Evolutionary conservation across 192 early-diverging fungal species (phyloP), one percentile per base, ranked within the genome.

Genomic region (Backusella westeae): DNA sequence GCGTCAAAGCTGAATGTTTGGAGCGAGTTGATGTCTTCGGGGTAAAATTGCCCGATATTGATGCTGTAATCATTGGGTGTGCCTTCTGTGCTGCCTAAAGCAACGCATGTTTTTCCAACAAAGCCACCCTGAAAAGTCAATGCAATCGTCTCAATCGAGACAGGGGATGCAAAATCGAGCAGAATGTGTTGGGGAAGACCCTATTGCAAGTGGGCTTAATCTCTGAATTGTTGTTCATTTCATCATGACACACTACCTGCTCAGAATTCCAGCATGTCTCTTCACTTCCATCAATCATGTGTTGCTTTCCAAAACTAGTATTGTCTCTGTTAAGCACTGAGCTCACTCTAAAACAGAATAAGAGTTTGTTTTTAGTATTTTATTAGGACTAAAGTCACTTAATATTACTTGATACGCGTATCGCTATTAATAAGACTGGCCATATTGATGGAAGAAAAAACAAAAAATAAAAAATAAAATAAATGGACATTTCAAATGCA

Each of bases 181-280:
- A 89, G 70, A 34, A 96, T 90, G 74, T 86, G 87, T 85, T 96
- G 95, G 3, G 94, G 91, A 17, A 87, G 76, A 35, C 93, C 93
- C 85, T 93, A n/a, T 49, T 21, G 8, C 8, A 26, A 63, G 3
- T 14, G 9, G 3, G 23, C 14, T 35, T 36, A 46, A 34, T n/a
- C 14, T 35, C 8, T 32, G 4, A 23, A 19, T 41, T 42, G 21
- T 21, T 42, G 34, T 2, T 32, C 23, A 8, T 42, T 26, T 38
- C 38, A 4, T 56, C 29, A 32, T 36, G 9, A 5, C 8, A 0
- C 39, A 71, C 72, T 84, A 91, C 93, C 81, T 92, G 89, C 75
- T 96, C 95, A 23, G 94, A 95, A 83, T 96, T 97, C 96, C 96
- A 98, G 83, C 96, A 98, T 0, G 96, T 98, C 70, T 97, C 96